Conservation (phyloP, 2,329 filamentous ascomycete genomes). For the Ascochyta rabiei region DNA sequence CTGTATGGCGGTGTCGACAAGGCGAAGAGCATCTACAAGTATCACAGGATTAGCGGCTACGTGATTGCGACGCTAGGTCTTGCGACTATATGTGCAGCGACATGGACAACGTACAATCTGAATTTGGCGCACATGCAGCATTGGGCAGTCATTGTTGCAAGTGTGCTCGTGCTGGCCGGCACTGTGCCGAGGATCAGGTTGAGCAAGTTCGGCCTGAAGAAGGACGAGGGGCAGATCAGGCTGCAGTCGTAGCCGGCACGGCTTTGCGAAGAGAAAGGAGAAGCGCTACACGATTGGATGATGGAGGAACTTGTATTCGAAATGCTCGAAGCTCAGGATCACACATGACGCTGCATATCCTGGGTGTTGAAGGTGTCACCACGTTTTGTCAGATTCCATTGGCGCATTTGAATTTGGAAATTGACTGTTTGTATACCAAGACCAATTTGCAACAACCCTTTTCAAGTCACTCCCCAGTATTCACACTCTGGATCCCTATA, state of each 20-base stretch:
- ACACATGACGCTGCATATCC: background rate
- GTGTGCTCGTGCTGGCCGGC: constrained; percentile 71
- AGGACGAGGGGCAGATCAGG: constrained; percentile 20
- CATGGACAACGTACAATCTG: constrained; percentile 75
- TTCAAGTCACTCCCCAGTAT: background rate
- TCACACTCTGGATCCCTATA: background rate
- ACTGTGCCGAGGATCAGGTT: constrained; percentile 79
- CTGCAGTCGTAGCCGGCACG: constrained; percentile 6
- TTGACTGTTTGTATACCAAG: background rate
- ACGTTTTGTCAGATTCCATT: background rate
- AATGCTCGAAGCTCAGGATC: background rate
- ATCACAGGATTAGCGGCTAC: constrained; percentile 82
- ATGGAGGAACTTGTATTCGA: background rate
- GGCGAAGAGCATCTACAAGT: constrained; percentile 87
- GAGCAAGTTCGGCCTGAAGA: constrained; percentile 73
- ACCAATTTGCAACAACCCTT: background rate
- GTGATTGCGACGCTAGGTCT: constrained; percentile 71
- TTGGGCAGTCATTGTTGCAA: constrained; percentile 74
- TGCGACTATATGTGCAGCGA: constrained; percentile 75
- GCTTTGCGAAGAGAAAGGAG: no score
- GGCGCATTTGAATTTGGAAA: background rate
- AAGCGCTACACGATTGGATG: no score
- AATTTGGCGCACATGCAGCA: constrained; percentile 72
- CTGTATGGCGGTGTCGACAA: constrained; percentile 80
- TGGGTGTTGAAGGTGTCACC: background rate